Evolutionary conservation across 73 alveolate species (phyloP).

Genomic region (Symbiodinium pilosum): DNA sequence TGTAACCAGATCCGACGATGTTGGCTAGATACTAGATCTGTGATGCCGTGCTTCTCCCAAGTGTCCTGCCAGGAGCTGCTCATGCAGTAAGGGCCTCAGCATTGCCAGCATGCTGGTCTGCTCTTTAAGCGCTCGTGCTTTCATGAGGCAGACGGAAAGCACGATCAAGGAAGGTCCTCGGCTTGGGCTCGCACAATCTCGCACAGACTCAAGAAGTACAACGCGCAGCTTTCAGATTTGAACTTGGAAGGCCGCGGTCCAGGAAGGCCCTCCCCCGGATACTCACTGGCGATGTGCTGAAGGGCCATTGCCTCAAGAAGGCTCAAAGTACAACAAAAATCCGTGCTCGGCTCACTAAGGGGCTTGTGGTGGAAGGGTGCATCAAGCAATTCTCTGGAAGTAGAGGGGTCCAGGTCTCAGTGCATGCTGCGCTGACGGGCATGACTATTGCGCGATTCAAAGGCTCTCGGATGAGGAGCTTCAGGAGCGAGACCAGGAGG

Average conservation of each 20-base stretch:
- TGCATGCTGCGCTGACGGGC: background rate
- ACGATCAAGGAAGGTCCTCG: no score
- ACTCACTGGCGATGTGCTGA: slow-evolving; percentile 83
- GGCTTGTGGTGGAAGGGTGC: slow-evolving; percentile 18
- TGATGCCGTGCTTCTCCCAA: no score
- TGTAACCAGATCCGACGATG: background rate
- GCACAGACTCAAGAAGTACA: no score
- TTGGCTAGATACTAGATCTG: background rate
- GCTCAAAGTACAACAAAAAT: background rate
- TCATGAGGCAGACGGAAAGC: no score
- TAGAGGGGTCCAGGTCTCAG: background rate
- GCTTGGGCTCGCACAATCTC: no score
- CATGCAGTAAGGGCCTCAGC: no score
- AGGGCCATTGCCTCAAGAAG: background rate
- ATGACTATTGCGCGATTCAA: no score
- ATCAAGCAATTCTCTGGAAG: background rate
- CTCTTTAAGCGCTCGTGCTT: no score
- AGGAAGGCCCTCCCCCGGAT: slow-evolving; percentile 82
- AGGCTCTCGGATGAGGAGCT: background rate
- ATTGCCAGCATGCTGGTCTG: no score
- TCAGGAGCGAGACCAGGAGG: background rate
- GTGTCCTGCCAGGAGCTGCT: no score
- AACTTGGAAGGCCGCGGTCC: slow-evolving; percentile 32
- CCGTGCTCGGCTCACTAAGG: background rate
- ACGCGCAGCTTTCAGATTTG: no score